These are phyloP conservation scores for Karstenula rhodostoma DNA, from an alignment of 2,329 filamentous ascomycete species.

Conservation along the genomic window DNA sequence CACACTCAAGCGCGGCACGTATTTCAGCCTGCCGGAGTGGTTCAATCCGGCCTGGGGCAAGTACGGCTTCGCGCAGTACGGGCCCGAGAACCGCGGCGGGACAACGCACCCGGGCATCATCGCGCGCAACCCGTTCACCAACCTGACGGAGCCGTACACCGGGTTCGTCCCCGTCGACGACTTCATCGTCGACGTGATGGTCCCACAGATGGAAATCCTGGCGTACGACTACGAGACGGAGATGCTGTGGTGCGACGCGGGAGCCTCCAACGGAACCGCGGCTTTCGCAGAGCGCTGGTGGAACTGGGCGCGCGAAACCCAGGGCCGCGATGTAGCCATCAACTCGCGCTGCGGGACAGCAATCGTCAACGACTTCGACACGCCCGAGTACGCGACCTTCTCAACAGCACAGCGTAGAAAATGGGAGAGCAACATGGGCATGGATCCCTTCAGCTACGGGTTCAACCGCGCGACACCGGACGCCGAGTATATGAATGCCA, in stretches of 20 bases:
- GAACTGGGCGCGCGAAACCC: slow-evolving; percentile 49
- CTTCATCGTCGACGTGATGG: slow-evolving; percentile 52
- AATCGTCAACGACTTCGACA: slow-evolving; percentile 63
- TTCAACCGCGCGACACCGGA: slow-evolving; percentile 65
- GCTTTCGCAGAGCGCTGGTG: slow-evolving; percentile 55
- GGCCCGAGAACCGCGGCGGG: slow-evolving; percentile 15
- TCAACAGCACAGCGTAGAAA: slow-evolving; percentile 61
- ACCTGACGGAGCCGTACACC: slow-evolving; percentile 54
- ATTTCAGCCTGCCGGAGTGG: slow-evolving; percentile 58
- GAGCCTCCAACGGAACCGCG: slow-evolving; percentile 54
- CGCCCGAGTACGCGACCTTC: slow-evolving; percentile 65
- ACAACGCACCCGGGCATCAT: slow-evolving; percentile 18
- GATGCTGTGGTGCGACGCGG: slow-evolving; percentile 60
- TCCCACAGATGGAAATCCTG: slow-evolving; percentile 56
- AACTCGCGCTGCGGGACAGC: slow-evolving; percentile 66
- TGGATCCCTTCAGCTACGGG: slow-evolving; percentile 68
- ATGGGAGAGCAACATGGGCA: slow-evolving; percentile 62
- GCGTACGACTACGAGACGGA: slow-evolving; percentile 50
- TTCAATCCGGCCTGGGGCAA: slow-evolving; percentile 55
- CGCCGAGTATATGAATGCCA: slow-evolving; percentile 62
- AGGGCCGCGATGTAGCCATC: slow-evolving; percentile 60
- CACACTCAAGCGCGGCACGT: slow-evolving; percentile 54
- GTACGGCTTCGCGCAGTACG: slow-evolving; percentile 48
- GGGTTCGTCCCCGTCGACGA: slow-evolving; percentile 54
- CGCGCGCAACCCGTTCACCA: slow-evolving; percentile 49